Conservation (phyloP, 805 yeast genomes). For the Kuraishia molischiana region DNA sequence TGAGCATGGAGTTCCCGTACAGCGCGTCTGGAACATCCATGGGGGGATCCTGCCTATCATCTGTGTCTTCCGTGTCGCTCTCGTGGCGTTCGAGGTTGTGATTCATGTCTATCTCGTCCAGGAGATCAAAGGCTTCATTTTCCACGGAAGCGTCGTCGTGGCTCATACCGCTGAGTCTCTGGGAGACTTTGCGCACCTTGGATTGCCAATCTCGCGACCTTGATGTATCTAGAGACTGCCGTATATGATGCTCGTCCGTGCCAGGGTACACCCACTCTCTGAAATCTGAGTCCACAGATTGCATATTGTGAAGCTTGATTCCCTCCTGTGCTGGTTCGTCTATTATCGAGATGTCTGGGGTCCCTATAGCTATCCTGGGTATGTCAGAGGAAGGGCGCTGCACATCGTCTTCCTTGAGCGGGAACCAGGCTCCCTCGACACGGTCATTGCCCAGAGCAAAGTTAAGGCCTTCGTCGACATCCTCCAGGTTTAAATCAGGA, state of each 20-base stretch:
- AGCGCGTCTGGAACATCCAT: not conserved
- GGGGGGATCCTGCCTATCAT: not conserved
- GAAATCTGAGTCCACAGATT: not conserved
- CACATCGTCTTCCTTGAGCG: not conserved
- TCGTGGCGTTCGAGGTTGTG: not conserved
- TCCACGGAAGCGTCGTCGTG: not conserved
- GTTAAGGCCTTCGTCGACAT: conserved; percentile 10
- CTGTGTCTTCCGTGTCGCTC: not conserved
- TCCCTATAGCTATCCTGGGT: not conserved
- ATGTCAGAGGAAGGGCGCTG: not conserved
- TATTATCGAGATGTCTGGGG: not conserved
- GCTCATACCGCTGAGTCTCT: not conserved
- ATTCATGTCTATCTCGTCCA: not conserved
- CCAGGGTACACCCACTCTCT: not conserved
- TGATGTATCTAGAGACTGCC: conserved; percentile 5
- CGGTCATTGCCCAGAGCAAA: conserved; percentile 13
- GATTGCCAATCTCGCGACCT: conserved; percentile 1
- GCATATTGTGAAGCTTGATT: conserved; percentile 4
- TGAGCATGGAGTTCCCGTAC: conserved; percentile 1
- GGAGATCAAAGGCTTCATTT: too few relatives aligned
- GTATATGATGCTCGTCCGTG: not conserved
- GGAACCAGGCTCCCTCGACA: conserved; percentile 3
- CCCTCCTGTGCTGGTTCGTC: conserved; percentile 5
- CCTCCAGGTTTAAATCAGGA: conserved; percentile 7
- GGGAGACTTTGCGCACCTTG: not conserved